A percentile compares a stretch with the other conserved stretches of the same genome.
Evolutionary conservation across 2,329 filamentous ascomycete genomes (phyloP).

Genomic region (Pyrenophora seminiperda): DNA sequence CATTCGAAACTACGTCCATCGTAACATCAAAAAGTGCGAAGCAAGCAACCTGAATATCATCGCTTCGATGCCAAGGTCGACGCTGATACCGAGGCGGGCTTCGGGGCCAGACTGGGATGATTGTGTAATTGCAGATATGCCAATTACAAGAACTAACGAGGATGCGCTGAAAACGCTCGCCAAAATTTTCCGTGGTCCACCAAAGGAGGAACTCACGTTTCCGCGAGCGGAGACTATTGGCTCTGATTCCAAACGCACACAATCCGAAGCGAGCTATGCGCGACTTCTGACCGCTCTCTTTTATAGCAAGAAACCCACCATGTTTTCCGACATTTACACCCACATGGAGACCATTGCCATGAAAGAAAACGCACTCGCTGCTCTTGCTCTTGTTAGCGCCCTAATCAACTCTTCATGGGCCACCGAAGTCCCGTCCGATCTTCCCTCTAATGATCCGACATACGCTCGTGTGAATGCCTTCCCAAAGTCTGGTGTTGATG

Average conservation of each 20-base stretch:
- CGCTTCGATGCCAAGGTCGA: conserved; percentile 60
- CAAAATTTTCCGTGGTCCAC: conserved; percentile 61
- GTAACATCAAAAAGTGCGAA: conserved; percentile 59
- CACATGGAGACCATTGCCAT: conserved; percentile 64
- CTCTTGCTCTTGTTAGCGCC: conserved; percentile 58
- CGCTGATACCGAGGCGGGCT: conserved; percentile 54
- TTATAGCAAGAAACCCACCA: conserved; percentile 54
- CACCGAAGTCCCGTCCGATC: conserved; percentile 44
- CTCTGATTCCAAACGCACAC: conserved; percentile 38
- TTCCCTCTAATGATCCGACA: conserved; percentile 59
- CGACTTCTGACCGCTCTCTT: conserved; percentile 62
- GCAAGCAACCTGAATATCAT: conserved; percentile 62
- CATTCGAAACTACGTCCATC: conserved; percentile 55
- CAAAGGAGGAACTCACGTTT: conserved; percentile 44
- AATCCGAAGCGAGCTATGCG: conserved; percentile 58
- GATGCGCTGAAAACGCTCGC: conserved; percentile 62
- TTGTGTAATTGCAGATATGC: conserved; percentile 55
- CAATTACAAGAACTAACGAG: conserved; percentile 58
- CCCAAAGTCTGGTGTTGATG: conserved; percentile 53
- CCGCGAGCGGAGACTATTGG: conserved; percentile 39
- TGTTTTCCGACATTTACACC: conserved; percentile 59
- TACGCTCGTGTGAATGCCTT: conserved; percentile 46
- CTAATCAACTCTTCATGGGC: conserved; percentile 62
- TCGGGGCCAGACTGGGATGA: conserved; percentile 45
- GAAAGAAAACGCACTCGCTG: conserved; percentile 61